Base-by-base conservation (phyloP, 129 eudicot species). In the Centrapalus pauciflorus region DNA sequence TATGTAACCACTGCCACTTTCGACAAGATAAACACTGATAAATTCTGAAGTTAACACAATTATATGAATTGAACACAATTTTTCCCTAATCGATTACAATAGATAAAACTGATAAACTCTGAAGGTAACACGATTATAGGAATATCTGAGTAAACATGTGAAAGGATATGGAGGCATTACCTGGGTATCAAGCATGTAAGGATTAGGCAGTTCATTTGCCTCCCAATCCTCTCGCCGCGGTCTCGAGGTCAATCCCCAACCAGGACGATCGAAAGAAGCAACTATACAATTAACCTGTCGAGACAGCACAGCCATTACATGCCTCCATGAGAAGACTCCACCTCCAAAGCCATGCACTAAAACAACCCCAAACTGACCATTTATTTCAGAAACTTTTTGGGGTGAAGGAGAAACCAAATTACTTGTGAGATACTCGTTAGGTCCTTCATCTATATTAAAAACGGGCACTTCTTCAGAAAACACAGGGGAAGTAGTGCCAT, bases 311-410 rank as follows among this genome's bases (percentile, higher is more conserved):
- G 77, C 89, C 90, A 89, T 84, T 24, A 94, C 85, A 76, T 89
- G 95, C 75, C 99, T 81, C 99, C 99, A 94, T 7, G 99, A 94
- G 67, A 94, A 94, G 3, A 89, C 89, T 28, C 97, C 99, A 8
- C 99, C 97, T 6, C 99, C 99, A 84, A 94, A 94, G 14, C 99
- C 99, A 77, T 94, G 99, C 56, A 94, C 88, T 41, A 94, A 68
- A 62, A 94, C 93, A 78, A 94, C 83, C 60, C 90, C 99, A 81
- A 83, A 84, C 24, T 80, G 77, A 27, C 80, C 80, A 79, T 73
- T 82, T 28, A 78, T 75, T 74, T 84, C 89, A 40, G 35, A n/a
- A 76, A 66, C 81, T 57, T 21, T 66, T 59, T 73, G 91, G 66
- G 66, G 27, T 10, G 11, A 28, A 26, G 80, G 59, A 58, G 86